Base-by-base conservation (phyloP, 352 stramenopile species). In the Pythium plurisporium region DNA sequence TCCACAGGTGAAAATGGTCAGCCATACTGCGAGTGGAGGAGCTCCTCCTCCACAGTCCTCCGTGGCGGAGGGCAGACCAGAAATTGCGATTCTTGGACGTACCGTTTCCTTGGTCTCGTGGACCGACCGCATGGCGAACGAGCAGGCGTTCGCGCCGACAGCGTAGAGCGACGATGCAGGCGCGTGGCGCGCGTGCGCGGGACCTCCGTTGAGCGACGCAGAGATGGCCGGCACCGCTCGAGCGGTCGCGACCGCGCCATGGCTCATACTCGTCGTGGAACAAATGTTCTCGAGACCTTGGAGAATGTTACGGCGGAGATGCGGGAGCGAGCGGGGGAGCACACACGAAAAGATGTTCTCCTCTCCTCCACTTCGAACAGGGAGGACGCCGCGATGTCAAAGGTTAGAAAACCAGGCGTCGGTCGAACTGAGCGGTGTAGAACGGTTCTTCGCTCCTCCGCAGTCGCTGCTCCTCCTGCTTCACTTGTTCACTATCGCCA, bases 91-190 rank as follows among this genome's bases (percentile, higher is more conserved):
- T 26, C 10, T 25, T n/a, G 10, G 6, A 6, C 52, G 29, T 56
- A 91, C 82, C 41, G 70, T 88, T 52, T 88, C 77, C 63, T 89
- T 89, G 7, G 79, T 89, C 27, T 91, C 82, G 44, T 76, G 65
- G 14, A 89, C 54, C 7, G 81, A 87, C 22, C 65, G 73, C 65
- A 88, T 36, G 15, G 79, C 73, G 47, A 88, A 73, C 31, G 76
- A 89, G 46, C 59, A 89, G 26, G 77, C 76, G 25, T 74, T 68
- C 17, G 67, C 55, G 11, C 67, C 54, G 12, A 79, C 51, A n/a
- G 76, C 65, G 38, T 56, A 67, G 22, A 76, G 49, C 54, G 53
- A 36, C 38, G 53, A 53, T 7, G 51, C 17, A 17, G 48, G 41
- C 14, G 51, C 26, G n/a, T 33, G 36, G 38, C 48, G 59, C 12